These are phyloP conservation scores for Petunia hybrid DNA, from an alignment of 305 asterid species.

Conservation along the genomic window DNA sequence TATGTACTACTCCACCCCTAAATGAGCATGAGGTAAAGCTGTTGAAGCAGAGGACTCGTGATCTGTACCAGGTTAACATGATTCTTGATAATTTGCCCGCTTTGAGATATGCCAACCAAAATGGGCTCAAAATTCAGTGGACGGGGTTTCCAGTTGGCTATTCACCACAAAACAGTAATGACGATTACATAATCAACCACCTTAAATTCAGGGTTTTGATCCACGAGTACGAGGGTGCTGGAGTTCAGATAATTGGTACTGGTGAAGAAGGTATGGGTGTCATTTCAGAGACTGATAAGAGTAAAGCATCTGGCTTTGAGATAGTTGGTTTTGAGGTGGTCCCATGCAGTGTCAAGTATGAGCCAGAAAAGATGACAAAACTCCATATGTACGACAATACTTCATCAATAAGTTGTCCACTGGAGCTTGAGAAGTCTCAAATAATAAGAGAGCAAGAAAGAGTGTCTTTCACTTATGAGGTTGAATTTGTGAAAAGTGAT, in stretches of 20 bases:
- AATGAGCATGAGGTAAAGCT: conserved; percentile 75
- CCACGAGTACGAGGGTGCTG: conserved; percentile 90
- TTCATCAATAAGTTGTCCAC: conserved; percentile 61
- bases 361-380: conserved; percentile 68
- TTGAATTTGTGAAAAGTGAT: conserved; percentile 73
- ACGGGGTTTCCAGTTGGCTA: conserved; percentile 90
- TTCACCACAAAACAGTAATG: conserved; percentile 59
- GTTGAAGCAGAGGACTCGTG: conserved; percentile 81
- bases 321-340: conserved; percentile 89
- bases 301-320: conserved; percentile 73
- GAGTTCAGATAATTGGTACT: conserved; percentile 75
- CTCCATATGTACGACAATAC: conserved; percentile 63
- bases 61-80: conserved; percentile 87
- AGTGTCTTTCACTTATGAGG: conserved; percentile 82
- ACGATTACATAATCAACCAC: conserved; percentile 81
- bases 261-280: conserved; percentile 90
- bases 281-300: conserved; percentile 76
- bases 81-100: conserved; percentile 88
- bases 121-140: conserved; percentile 79
- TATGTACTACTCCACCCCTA: conserved; percentile 70
- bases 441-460: conserved; percentile 67
- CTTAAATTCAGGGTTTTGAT: conserved; percentile 75
- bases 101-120: conserved; percentile 72
- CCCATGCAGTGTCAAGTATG: conserved; percentile 80
- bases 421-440: conserved; percentile 64